Evolutionary conservation across 2,329 filamentous ascomycete species (phyloP).

Genomic region (Fusarium pseudocircinatum): DNA sequence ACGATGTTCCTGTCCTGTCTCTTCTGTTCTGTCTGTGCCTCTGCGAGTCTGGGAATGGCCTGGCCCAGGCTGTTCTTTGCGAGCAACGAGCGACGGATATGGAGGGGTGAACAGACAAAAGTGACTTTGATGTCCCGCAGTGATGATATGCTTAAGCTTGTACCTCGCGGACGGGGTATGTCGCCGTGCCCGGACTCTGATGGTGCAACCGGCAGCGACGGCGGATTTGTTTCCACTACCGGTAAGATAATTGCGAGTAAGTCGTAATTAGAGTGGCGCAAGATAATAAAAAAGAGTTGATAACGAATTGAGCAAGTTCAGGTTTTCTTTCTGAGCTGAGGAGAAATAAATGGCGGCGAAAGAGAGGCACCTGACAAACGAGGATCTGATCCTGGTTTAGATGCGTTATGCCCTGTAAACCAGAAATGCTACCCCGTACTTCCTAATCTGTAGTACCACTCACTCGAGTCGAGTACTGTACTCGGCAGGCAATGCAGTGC

Average conservation of each 20-base stretch:
- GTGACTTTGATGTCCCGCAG: conserved; percentile 19
- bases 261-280: conserved; percentile 11
- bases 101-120: conserved; percentile 14
- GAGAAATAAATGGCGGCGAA: neutral
- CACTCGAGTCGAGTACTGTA: neutral
- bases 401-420: neutral
- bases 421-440: conserved; percentile 20
- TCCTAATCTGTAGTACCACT: conserved; percentile 16
- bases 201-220: conserved; percentile 30
- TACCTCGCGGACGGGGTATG: conserved; percentile 21
- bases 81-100: conserved; percentile 25
- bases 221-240: conserved; percentile 18
- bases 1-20: neutral
- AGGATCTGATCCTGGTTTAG: conserved; percentile 11
- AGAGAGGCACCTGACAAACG: conserved; percentile 17
- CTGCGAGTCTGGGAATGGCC: neutral
- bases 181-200: conserved; percentile 16
- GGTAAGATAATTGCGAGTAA: neutral
- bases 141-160: conserved; percentile 16
- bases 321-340: neutral
- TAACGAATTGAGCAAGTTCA: neutral
- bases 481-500: neutral
- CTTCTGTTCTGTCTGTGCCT: neutral
- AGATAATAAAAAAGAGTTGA: neutral
- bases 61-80: conserved; percentile 2